Evolutionary conservation across 2,329 filamentous ascomycete species (phyloP), one percentile per base, ranked within the genome.

Genomic region (Talaromyces sp.): DNA sequence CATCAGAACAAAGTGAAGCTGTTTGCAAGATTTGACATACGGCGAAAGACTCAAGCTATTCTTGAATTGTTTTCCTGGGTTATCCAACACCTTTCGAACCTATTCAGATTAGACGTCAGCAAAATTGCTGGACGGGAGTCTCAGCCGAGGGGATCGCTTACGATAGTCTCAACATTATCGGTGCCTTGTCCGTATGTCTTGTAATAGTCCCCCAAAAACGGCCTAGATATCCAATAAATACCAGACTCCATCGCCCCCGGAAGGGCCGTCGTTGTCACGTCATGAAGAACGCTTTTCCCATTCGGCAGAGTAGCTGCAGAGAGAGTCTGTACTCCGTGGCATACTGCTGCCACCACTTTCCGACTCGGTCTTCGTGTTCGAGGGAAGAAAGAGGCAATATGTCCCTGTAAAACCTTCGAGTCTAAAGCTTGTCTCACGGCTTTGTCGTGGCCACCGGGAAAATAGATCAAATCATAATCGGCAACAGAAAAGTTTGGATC

Each of bases 371-470:
- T 82, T 59, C 70, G 73, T 0, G 82, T 82, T 61, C 73, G 65
- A 6, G 81, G 81, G 64, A 84, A 84, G 69, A 80, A 84, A 16
- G 73, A 72, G 1, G 73, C 74, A 3, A 84, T 67, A 11, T 81
- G 76, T 33, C 67, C 69, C 59, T 84, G 82, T 4, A 83, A 76
- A 6, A 69, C 66, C 1, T 72, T 66, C 3, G 80, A 82, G 63
- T 84, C 82, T 64, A 84, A 80, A 62, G 84, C 71, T 67, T 84
- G 82, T 0, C 76, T 75, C 0, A 84, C 80, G 12, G 74, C 70
- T 71, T 83, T 84, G 23, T 84, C 82, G 67, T 84, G 82, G 3
- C 82, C 82, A 12, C 82, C 82, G 1, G 82, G 82, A 1, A 84
- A 70, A 66, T 83, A 77, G 46, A 83, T 77, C 28, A 84, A 74